Conservation (phyloP, 768 basidiomycete genomes). For the Cystoderma amianthinum region DNA sequence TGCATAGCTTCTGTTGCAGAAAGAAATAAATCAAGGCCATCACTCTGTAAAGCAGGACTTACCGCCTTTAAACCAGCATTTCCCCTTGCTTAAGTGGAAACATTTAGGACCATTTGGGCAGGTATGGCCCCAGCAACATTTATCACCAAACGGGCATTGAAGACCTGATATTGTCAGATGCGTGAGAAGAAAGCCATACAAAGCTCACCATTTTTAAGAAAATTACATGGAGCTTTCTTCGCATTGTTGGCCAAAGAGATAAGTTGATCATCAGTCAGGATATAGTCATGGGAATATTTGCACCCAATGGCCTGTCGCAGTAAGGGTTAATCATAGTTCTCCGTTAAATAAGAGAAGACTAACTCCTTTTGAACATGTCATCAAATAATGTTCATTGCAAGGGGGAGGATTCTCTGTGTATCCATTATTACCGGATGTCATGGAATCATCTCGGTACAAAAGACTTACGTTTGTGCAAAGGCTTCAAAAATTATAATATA, state of each 20-base stretch:
- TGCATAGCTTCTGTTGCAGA: slow-evolving; percentile 35
- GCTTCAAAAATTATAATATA: slow-evolving; percentile 30
- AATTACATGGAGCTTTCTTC: slow-evolving; percentile 83
- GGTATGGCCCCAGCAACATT: slow-evolving; percentile 79
- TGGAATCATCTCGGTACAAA: background rate
- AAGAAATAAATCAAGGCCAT: slow-evolving; percentile 1
- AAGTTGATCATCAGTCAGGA: slow-evolving; percentile 65
- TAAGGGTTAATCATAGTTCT: background rate
- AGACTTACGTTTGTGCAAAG: slow-evolving; percentile 68
- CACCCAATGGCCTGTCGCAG: slow-evolving; percentile 46
- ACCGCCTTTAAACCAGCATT: slow-evolving; percentile 86
- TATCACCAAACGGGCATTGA: slow-evolving; percentile 67
- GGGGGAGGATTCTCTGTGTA: slow-evolving; percentile 70
- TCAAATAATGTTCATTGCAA: slow-evolving; percentile 80
- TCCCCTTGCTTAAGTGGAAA: slow-evolving; percentile 68
- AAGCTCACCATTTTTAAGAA: slow-evolving; percentile 64
- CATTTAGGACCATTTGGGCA: slow-evolving; percentile 77
- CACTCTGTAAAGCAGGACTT: slow-evolving; percentile 8
- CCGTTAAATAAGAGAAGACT: slow-evolving; percentile 12
- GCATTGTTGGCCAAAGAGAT: slow-evolving; percentile 67
- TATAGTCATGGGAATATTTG: slow-evolving; percentile 82
- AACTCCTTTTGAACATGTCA: slow-evolving; percentile 78
- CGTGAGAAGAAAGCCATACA: background rate
- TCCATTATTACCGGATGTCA: background rate
- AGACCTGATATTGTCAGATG: slow-evolving; percentile 35